A percentile compares a stretch with the other conserved stretches of the same genome.
Evolutionary conservation across 2,329 filamentous ascomycete species (phyloP).

Genomic region (Cladorrhinum sp.): DNA sequence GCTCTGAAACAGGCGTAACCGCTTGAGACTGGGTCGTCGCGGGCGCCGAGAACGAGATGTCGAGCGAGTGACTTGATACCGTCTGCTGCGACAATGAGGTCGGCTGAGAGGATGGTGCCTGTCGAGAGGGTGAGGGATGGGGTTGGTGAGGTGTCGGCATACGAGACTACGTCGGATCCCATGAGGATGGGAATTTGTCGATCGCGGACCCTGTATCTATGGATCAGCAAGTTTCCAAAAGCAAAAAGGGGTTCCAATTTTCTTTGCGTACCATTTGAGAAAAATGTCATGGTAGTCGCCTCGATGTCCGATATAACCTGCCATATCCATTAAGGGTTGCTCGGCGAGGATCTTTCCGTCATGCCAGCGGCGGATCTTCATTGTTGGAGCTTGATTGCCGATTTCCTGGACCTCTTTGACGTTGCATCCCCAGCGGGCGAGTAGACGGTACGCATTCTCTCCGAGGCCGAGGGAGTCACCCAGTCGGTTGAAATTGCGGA

Average conservation of each 20-base stretch:
- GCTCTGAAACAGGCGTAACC: slow-evolving; percentile 54
- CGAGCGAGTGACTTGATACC: slow-evolving; percentile 50
- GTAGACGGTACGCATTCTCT: slow-evolving; percentile 45
- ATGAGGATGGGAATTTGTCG: slow-evolving; percentile 40
- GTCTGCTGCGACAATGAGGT: slow-evolving; percentile 51
- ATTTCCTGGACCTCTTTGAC: slow-evolving; percentile 36
- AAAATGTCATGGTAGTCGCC: slow-evolving; percentile 45
- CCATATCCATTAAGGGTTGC: slow-evolving; percentile 51
- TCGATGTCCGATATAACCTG: slow-evolving; percentile 44
- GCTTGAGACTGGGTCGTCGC: slow-evolving; percentile 49
- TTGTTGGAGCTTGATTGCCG: slow-evolving; percentile 45
- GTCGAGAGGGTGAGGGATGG: slow-evolving; percentile 33
- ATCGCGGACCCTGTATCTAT: slow-evolving; percentile 31
- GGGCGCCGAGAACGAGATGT: slow-evolving; percentile 49
- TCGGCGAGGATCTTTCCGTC: slow-evolving; percentile 45
- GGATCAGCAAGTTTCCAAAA: not conserved
- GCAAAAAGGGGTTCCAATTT: not conserved
- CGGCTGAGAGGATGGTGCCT: slow-evolving; percentile 39
- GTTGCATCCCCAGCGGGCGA: slow-evolving; percentile 42
- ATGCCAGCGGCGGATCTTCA: slow-evolving; percentile 47
- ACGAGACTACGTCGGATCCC: slow-evolving; percentile 38
- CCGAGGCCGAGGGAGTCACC: slow-evolving; percentile 46
- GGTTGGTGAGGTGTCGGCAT: slow-evolving; percentile 35
- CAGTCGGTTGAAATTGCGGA: slow-evolving; percentile 41
- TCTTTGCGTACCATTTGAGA: slow-evolving; percentile 31